Conservation (phyloP, 2,329 filamentous ascomycete species). For the Aureobasidium musti region DNA sequence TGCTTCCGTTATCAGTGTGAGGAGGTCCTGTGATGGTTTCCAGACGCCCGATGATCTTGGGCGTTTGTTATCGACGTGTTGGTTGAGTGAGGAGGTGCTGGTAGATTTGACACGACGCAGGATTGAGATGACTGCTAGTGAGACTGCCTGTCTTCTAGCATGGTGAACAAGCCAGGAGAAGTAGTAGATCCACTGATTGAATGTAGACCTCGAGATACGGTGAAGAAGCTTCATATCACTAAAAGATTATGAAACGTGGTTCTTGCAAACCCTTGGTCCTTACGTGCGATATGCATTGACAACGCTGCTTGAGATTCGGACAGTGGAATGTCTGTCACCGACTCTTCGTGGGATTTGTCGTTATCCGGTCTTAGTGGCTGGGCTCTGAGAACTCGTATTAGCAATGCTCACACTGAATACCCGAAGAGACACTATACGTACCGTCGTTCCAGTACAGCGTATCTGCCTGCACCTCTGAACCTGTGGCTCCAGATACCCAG, state of each 20-base stretch:
- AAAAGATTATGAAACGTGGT: not conserved
- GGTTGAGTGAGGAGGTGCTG: not conserved
- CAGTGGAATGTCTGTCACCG: not conserved
- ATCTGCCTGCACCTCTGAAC: conserved; percentile 52
- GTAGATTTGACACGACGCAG: too few relatives aligned
- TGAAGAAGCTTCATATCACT: not conserved
- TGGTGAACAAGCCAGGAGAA: not conserved
- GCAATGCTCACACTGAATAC: not conserved
- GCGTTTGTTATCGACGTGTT: not conserved
- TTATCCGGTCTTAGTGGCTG: not conserved
- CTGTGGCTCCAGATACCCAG: conserved; percentile 59
- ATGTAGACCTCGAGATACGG: too few relatives aligned
- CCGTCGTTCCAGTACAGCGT: conserved; percentile 31
- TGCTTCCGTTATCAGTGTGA: not conserved
- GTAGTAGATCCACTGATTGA: not conserved
- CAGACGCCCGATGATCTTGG: not conserved
- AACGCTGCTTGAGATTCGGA: not conserved
- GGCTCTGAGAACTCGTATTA: not conserved
- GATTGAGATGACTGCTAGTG: too few relatives aligned
- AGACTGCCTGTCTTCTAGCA: too few relatives aligned
- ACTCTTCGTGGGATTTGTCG: not conserved
- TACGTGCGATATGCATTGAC: not conserved
- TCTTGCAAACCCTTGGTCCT: not conserved
- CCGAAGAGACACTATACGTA: not conserved
- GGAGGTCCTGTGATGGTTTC: not conserved